phyloP scores from a whole-genome alignment of 768 basidiomycete species.

The Pisolithus tinctorius region DNA sequence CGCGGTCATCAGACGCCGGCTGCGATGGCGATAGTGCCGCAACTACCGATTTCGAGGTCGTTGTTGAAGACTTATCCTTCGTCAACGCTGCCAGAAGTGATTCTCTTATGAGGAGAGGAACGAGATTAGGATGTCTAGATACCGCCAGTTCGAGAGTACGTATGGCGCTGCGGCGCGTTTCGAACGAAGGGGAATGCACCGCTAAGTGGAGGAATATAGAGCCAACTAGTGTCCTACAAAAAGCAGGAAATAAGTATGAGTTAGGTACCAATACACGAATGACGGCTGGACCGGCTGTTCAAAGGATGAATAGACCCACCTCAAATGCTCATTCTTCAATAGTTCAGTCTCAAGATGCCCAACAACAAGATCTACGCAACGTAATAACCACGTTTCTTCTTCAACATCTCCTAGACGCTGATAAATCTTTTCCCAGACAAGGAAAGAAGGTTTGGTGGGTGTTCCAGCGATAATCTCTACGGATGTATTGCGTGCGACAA shows the following conservation, averaged over 20 bases:
- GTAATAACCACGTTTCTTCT: constrained; percentile 74
- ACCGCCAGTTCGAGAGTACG: constrained; percentile 35
- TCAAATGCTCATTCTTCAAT: constrained; percentile 43
- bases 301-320: constrained; percentile 29
- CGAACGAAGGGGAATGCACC: constrained; percentile 48
- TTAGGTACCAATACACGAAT: background rate
- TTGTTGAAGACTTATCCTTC: constrained; percentile 28
- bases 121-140: constrained; percentile 37
- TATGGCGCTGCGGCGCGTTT: constrained; percentile 45
- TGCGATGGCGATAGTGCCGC: background rate
- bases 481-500: constrained; percentile 41
- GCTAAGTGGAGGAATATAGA: constrained; percentile 63
- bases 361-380: constrained; percentile 49
- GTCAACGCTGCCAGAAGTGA: constrained; percentile 44
- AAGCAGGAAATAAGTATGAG: constrained; percentile 1
- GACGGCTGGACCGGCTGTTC: background rate
- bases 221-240: constrained; percentile 53
- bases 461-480: constrained; percentile 42
- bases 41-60: constrained; percentile 14
- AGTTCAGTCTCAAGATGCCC: constrained; percentile 44
- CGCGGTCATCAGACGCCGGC: constrained; percentile 27
- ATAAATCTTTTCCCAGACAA: constrained; percentile 85
- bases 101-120: constrained; percentile 52
- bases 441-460: constrained; percentile 71
- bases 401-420: constrained; percentile 54